phyloP scores from a whole-genome alignment of 2,329 filamentous ascomycete genomes.

The Arthrobotrys sphaeroides region DNA sequence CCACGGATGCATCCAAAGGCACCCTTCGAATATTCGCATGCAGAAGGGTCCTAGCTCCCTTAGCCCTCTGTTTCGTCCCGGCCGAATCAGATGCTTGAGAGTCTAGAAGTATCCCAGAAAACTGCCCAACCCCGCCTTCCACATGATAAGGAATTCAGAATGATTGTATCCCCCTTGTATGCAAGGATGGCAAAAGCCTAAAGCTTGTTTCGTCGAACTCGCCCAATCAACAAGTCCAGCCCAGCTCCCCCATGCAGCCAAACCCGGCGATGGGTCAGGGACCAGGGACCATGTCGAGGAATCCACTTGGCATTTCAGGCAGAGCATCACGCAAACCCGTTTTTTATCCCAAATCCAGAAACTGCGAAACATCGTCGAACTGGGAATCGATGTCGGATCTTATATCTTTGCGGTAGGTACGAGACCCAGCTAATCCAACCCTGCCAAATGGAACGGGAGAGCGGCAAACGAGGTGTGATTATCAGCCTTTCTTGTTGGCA shows the following conservation, averaged over 20 bases:
- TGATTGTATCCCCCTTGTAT: slow-evolving; percentile 11
- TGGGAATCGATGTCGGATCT: slow-evolving; percentile 45
- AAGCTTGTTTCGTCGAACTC: slow-evolving; percentile 37
- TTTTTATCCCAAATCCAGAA: slow-evolving; percentile 54
- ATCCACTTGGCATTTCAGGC: slow-evolving; percentile 54
- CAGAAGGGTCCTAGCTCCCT: too few species aligned
- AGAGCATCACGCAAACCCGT: slow-evolving; percentile 54
- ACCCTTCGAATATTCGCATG: slow-evolving; percentile 15
- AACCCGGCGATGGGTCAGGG: slow-evolving; percentile 23
- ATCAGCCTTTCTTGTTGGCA: slow-evolving; percentile 10
- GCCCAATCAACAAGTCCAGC: slow-evolving; percentile 23
- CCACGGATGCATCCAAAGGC: slow-evolving; percentile 1
- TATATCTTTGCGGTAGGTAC: slow-evolving; percentile 52
- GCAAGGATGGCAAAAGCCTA: slow-evolving; percentile 30
- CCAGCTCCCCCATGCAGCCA: slow-evolving; percentile 16
- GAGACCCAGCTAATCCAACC: neutral
- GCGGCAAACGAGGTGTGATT: slow-evolving; percentile 46
- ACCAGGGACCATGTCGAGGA: slow-evolving; percentile 7
- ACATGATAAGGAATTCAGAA: slow-evolving; percentile 26
- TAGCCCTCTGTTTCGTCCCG: neutral
- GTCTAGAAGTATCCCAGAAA: slow-evolving; percentile 10
- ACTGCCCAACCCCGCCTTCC: neutral
- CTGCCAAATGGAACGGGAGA: slow-evolving; percentile 29
- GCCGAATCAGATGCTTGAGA: neutral
- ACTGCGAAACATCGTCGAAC: slow-evolving; percentile 40